Evolutionary conservation across 805 yeast species (phyloP), one percentile per base, ranked within the genome.

Genomic region (Barnettozyma siamensis): DNA sequence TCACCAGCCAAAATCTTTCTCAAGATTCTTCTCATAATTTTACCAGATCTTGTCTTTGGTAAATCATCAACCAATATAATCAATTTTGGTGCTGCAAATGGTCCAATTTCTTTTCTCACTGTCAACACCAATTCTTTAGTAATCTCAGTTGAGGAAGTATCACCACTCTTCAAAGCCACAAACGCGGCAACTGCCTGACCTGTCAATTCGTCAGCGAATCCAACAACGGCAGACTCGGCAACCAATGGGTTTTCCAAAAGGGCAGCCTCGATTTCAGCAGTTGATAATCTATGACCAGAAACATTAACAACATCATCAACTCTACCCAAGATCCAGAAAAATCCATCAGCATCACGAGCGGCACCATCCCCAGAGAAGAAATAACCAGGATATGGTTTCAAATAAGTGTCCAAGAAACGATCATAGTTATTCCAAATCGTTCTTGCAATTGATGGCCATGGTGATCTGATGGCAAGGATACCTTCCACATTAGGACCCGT

Each of bases 291-390:
- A 67, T 85, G 94, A 43, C 94, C 94, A 28, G 88, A 79, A 32
- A 85, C 93, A 59, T 85, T 85, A 39, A 85, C 94, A 45, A 85
- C 94, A 61, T 85, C 94, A 62, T 85, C 94, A 46, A 85, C 93
- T 67, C 94, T 74, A 42, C 94, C 94, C 56, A 83, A 64, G 50
- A 85, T 83, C 89, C 93, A 85, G 66, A 78, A 81, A 68, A 76
- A 85, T 6, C 94, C 94, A 59, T 84, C 91, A 51, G 75, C 70
- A 60, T 85, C 94, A 59, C 89, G 75, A 16, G 88, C 91, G 21
- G 91, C 93, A 65, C 94, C 94, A 65, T 85, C 95, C 55, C 95
- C 95, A 1, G 93, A 80, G 69, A 85, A 85, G 67, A 83, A 85
- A 60, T 75, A 77, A 37, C 88, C 88, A 37, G 85, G 84, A 66